Evolutionary conservation across 148 eudicot genomes (phyloP).

Genomic region (Silene conica): DNA sequence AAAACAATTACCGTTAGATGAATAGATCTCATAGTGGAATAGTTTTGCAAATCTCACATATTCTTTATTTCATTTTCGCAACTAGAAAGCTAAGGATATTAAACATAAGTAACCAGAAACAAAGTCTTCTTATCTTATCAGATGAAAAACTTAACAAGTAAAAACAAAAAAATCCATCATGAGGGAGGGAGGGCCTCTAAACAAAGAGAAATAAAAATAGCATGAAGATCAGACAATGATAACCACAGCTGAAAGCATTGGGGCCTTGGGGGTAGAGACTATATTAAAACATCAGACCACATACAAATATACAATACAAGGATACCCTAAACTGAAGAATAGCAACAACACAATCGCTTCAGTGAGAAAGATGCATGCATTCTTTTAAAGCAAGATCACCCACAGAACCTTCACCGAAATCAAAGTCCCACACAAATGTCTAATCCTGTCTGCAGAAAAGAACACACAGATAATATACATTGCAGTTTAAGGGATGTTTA

Average conservation of each 20-base stretch:
- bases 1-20: slow-evolving; percentile 9
- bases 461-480: not conserved
- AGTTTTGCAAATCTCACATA: not conserved
- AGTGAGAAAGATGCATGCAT: too few species aligned
- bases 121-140: not conserved
- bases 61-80: not conserved
- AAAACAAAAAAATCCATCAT: not conserved
- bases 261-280: too few species aligned
- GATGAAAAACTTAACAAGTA: not conserved
- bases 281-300: not conserved
- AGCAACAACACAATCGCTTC: too few species aligned
- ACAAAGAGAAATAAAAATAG: not conserved
- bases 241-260: not conserved
- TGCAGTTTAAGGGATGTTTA: not conserved
- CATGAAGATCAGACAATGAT: slow-evolving; percentile 3
- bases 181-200: not conserved
- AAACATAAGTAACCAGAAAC: not conserved
- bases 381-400: too few species aligned
- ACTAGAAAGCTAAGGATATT: not conserved
- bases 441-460: not conserved
- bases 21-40: not conserved
- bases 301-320: not conserved
- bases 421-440: too few species aligned
- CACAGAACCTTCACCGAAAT: too few species aligned
- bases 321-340: not conserved